Evolutionary conservation across 257 asterid species (phyloP).

Genomic region (Eustoma russellianum): DNA sequence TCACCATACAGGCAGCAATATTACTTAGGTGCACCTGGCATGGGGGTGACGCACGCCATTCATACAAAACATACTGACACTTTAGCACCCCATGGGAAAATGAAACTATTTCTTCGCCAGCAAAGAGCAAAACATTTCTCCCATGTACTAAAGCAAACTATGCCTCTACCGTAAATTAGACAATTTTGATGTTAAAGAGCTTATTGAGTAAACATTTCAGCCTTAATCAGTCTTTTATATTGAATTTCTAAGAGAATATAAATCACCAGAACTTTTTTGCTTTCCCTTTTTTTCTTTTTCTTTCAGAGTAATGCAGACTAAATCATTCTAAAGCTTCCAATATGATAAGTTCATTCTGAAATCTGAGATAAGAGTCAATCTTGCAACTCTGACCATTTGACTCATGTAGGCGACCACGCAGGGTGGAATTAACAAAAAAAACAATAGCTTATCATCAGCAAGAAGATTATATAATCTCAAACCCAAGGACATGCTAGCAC

Average conservation of each 20-base stretch:
- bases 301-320: no score
- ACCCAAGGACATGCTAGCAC: neutral
- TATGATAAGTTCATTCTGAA: no score
- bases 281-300: no score
- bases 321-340: no score
- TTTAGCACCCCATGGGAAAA: constrained; percentile 33
- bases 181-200: constrained; percentile 3
- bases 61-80: constrained; percentile 42
- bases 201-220: neutral
- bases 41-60: constrained; percentile 43
- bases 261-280: no score
- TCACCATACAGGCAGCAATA: constrained; percentile 59
- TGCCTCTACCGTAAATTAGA: constrained; percentile 19
- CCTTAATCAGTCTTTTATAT: neutral
- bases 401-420: no score
- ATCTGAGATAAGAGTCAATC: no score
- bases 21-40: constrained; percentile 55
- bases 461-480: no score
- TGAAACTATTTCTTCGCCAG: constrained; percentile 33
- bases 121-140: constrained; percentile 23
- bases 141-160: constrained; percentile 17
- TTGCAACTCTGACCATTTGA: no score
- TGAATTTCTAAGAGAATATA: no score
- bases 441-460: no score
- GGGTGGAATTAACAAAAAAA: no score